Evolutionary conservation across 306 rosid species (phyloP).

Genomic region (Biancaea sappan): DNA sequence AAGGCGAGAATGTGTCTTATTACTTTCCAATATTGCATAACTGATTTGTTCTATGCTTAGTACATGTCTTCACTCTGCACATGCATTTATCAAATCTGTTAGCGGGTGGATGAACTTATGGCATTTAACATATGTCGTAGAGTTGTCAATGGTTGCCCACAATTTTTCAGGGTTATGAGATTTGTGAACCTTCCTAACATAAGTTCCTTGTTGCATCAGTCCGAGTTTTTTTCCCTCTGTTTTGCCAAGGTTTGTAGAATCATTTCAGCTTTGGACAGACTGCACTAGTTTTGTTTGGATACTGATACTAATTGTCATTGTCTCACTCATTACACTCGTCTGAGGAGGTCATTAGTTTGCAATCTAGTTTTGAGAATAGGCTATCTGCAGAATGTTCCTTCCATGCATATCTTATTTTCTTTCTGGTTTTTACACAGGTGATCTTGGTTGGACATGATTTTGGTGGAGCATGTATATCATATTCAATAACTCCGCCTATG

Average conservation of each 20-base stretch:
- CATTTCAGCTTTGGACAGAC: neutral
- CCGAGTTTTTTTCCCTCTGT: neutral
- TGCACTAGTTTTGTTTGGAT: slow-evolving; percentile 14
- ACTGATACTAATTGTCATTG: neutral
- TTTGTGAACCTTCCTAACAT: neutral
- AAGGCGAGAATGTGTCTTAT: slow-evolving; percentile 69
- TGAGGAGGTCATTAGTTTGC: neutral
- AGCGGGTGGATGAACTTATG: neutral
- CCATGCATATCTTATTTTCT: slow-evolving; percentile 25
- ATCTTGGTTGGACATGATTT: slow-evolving; percentile 97
- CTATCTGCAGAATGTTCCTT: neutral
- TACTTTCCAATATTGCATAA: neutral
- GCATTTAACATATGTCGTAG: neutral
- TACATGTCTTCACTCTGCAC: neutral
- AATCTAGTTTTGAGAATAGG: slow-evolving; percentile 11
- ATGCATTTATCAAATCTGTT: neutral
- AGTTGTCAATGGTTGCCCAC: neutral
- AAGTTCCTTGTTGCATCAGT: neutral
- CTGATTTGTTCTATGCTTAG: neutral
- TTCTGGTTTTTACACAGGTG: slow-evolving; percentile 56
- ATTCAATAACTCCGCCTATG: too few relatives aligned
- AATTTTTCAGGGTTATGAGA: neutral
- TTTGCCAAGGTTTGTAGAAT: neutral
- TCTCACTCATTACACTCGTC: neutral
- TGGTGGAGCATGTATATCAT: slow-evolving; percentile 90